These are phyloP conservation scores for Haplographium delicatum DNA, from an alignment of 495 filamentous ascomycete genomes.

Conservation along the genomic window DNA sequence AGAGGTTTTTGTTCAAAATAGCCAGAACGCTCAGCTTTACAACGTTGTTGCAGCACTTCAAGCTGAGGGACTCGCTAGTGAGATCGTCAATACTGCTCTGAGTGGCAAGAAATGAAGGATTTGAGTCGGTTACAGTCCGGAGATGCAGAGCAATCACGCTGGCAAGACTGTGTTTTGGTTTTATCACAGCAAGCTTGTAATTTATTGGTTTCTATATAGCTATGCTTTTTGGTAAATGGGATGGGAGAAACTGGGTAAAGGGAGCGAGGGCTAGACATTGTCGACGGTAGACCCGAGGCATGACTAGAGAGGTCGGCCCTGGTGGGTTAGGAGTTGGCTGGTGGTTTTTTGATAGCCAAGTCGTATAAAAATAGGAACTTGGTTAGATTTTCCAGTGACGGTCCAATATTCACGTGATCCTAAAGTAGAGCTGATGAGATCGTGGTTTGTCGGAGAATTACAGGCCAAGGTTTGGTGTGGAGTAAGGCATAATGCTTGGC, in stretches of 20 bases:
- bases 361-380: slow-evolving; percentile 1
- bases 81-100: slow-evolving; percentile 1
- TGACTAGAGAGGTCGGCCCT: not conserved
- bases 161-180: not conserved
- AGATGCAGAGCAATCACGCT: slow-evolving; percentile 2
- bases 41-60: no score
- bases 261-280: slow-evolving; percentile 5
- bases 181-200: not conserved
- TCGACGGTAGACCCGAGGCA: slow-evolving; percentile 24
- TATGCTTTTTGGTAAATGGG: no score
- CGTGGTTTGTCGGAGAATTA: not conserved
- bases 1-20: slow-evolving; percentile 1
- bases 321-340: not conserved
- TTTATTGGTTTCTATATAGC: not conserved
- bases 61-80: no score
- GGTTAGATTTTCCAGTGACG: not conserved
- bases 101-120: not conserved
- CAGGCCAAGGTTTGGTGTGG: no score
- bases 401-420: not conserved
- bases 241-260: no score
- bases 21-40: not conserved
- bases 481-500: no score
- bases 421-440: not conserved
- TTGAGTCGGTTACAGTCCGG: not conserved
- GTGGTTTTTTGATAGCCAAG: not conserved